phyloP scores from a whole-genome alignment of 106 monocot genomes.

The Ottelia alismoides region DNA sequence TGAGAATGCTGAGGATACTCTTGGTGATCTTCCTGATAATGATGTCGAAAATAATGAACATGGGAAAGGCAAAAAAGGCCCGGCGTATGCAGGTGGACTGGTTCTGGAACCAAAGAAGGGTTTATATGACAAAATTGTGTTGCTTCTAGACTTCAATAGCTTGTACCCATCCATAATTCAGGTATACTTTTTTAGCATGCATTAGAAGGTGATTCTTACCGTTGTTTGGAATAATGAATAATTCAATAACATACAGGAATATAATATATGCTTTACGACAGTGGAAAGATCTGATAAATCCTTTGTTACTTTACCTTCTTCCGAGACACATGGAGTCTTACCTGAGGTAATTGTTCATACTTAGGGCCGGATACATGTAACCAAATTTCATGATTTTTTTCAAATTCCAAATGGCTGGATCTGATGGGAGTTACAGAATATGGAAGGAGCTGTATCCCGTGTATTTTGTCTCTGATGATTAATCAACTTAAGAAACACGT shows the following conservation, averaged over 20 bases:
- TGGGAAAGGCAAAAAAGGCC: slow-evolving; percentile 72
- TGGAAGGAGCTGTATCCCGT: no score
- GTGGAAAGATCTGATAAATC: slow-evolving; percentile 60
- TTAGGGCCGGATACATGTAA: no score
- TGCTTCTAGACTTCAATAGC: slow-evolving; percentile 94
- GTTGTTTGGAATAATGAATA: background rate
- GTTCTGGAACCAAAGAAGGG: slow-evolving; percentile 97
- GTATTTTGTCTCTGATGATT: no score
- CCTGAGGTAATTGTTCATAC: slow-evolving; percentile 54
- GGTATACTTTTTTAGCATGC: slow-evolving; percentile 30
- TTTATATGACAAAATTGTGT: slow-evolving; percentile 82
- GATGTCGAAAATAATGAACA: slow-evolving; percentile 25
- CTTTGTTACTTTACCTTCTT: slow-evolving; percentile 61
- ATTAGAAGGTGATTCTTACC: no score
- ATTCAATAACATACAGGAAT: slow-evolving; percentile 50
- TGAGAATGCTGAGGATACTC: slow-evolving; percentile 34
- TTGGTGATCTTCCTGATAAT: slow-evolving; percentile 25
- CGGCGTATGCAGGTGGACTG: slow-evolving; percentile 88
- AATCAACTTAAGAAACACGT: no score
- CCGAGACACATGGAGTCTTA: slow-evolving; percentile 55
- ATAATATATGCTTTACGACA: slow-evolving; percentile 97
- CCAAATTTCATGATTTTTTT: no score
- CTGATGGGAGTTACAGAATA: no score
- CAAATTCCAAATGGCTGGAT: no score
- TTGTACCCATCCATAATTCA: slow-evolving; percentile 98